phyloP scores from a whole-genome alignment of 805 yeast species.

The Cyberlindnera galapagoensis region DNA sequence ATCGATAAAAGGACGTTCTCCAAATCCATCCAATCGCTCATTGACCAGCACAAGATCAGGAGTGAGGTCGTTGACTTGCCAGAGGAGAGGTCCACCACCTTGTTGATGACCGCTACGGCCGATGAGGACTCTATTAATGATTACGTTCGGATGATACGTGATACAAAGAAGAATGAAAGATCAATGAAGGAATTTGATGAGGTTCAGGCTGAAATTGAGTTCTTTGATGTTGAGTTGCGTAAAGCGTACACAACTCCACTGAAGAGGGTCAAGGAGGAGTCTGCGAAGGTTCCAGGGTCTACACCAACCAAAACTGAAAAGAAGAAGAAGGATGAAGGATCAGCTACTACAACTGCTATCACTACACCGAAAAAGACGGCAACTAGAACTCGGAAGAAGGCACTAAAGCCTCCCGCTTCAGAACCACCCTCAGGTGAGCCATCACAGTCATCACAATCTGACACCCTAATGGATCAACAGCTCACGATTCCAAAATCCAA shows the following conservation, averaged over 20 bases:
- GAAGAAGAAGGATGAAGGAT: too few relatives aligned
- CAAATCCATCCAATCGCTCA: conserved; percentile 36
- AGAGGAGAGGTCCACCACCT: conserved; percentile 12
- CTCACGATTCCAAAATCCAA: conserved; percentile 1
- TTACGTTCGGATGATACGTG: conserved; percentile 1
- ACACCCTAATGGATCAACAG: too few relatives aligned
- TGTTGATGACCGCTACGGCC: conserved; percentile 25
- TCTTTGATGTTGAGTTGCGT: conserved; percentile 20
- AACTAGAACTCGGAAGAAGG: conserved; percentile 1
- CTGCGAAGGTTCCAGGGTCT: too few relatives aligned
- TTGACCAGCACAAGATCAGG: conserved; percentile 25
- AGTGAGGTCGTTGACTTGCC: conserved; percentile 19
- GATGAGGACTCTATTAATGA: conserved; percentile 3
- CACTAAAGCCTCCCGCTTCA: conserved; percentile 1
- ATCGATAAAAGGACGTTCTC: conserved; percentile 51
- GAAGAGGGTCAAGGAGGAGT: too few relatives aligned
- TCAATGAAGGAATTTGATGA: conserved; percentile 10
- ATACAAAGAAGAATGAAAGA: conserved; percentile 1
- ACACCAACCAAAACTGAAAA: background rate
- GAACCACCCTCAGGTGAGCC: too few relatives aligned
- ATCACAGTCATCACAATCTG: too few relatives aligned
- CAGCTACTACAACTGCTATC: conserved; percentile 1
- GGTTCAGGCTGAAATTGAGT: conserved; percentile 19
- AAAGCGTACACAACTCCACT: too few relatives aligned
- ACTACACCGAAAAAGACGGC: background rate